Percentiles rank a stretch among this genome's conserved stretches.
Evolutionary conservation across 2,329 filamentous ascomycete genomes (phyloP).

Genomic region (Fusarium sp.): DNA sequence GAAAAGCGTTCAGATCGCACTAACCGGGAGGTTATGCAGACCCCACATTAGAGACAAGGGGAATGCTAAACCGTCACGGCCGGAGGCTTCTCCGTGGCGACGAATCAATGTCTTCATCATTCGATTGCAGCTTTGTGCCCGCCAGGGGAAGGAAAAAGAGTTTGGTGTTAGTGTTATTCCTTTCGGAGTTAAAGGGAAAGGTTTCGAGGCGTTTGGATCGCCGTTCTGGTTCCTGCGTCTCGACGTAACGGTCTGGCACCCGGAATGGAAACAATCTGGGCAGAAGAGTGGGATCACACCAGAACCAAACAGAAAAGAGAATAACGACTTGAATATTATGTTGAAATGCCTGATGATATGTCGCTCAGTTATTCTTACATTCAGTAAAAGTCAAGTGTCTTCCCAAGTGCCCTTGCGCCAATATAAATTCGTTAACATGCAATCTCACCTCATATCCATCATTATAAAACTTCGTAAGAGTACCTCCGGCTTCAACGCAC

Average conservation of each 20-base stretch:
- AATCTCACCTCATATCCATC: slow-evolving; percentile 11
- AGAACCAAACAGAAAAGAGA: slow-evolving; percentile 9
- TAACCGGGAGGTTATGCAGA: slow-evolving; percentile 37
- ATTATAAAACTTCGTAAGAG: not conserved
- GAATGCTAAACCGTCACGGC: slow-evolving; percentile 48
- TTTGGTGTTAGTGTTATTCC: slow-evolving; percentile 4
- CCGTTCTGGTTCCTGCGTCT: not conserved
- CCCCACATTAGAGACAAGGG: not conserved
- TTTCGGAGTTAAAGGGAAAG: not conserved
- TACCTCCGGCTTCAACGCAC: not conserved
- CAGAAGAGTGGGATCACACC: not conserved
- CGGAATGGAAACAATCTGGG: not conserved
- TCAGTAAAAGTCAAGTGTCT: slow-evolving; percentile 17
- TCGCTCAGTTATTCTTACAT: slow-evolving; percentile 18
- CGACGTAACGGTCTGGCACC: not conserved
- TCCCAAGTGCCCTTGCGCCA: slow-evolving; percentile 18
- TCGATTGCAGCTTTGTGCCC: slow-evolving; percentile 51
- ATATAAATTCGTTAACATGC: slow-evolving; percentile 15
- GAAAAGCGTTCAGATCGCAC: slow-evolving; percentile 54
- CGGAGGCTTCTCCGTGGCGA: slow-evolving; percentile 41
- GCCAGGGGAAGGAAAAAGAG: not conserved
- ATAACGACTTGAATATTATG: slow-evolving; percentile 35
- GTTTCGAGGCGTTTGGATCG: not conserved
- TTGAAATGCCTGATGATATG: slow-evolving; percentile 13
- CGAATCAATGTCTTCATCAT: slow-evolving; percentile 60